Conservation (phyloP, 1,284 basidiomycete genomes). For the Ustilago cynodontis region DNA sequence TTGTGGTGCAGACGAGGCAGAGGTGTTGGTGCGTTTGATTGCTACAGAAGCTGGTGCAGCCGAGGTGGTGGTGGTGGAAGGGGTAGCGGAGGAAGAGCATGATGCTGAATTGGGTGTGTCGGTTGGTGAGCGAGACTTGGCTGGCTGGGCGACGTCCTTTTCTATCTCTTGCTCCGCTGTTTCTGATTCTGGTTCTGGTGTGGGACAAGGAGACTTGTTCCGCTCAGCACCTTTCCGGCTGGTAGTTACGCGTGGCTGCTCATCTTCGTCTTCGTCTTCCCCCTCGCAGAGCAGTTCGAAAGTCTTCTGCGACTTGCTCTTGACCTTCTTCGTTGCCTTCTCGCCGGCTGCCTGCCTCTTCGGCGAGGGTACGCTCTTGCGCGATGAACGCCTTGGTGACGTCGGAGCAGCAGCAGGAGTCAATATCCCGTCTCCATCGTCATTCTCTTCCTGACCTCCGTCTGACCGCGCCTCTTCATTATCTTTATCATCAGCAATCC, state of each 20-base stretch:
- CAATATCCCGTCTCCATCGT: conserved; percentile 19
- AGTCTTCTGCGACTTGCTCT: conserved; percentile 20
- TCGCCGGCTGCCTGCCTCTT: conserved; percentile 16
- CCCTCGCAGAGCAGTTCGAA: conserved; percentile 11
- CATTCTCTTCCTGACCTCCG: conserved; percentile 6
- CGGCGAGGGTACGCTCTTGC: conserved; percentile 27
- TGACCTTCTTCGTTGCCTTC: conserved; percentile 15
- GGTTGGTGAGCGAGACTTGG: neutral
- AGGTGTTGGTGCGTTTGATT: conserved; percentile 29
- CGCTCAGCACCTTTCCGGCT: neutral
- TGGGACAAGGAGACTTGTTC: conserved; percentile 4
- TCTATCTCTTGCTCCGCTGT: conserved; percentile 7
- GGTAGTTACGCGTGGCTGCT: neutral
- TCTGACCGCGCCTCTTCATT: neutral
- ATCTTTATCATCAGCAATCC: conserved; percentile 4
- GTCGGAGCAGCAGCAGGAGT: conserved; percentile 27
- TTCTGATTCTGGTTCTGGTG: neutral
- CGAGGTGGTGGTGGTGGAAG: neutral
- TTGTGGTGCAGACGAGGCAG: neutral
- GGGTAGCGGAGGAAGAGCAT: neutral
- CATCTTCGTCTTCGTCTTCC: conserved; percentile 12
- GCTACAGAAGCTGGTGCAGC: conserved; percentile 19
- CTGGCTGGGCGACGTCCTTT: neutral
- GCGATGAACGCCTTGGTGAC: conserved; percentile 21
- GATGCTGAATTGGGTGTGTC: neutral